Evolutionary conservation across 192 early-diverging fungal species (phyloP), one percentile per base, ranked within the genome.

Genomic region (Haplosporangium gracile): DNA sequence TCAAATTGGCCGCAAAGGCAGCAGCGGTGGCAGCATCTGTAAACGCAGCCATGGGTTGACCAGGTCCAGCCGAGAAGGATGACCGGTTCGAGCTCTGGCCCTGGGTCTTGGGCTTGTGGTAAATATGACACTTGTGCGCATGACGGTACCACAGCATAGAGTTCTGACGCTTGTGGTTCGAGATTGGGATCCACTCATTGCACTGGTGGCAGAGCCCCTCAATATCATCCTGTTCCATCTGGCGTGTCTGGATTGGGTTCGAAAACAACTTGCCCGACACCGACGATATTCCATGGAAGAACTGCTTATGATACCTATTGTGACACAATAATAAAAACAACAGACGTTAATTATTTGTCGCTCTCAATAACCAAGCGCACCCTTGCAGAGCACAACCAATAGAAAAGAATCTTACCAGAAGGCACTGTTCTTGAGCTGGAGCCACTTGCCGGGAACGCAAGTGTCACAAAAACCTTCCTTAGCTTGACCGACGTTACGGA

Each of bases 161-260:
- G 77, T 94, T 96, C 68, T 94, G 91, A 55, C 94, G 91, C 88
- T 96, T 97, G 42, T 91, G 88, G 68, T 94, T 94, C 75, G 93
- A 93, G 53, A 97, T 90, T 4, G 95, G 93, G 68, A 96, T 91
- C 96, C 96, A 97, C 77, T 96, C 91, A 45, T 91, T 90, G 82
- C 96, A 97, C 83, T 96, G 95, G 83, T 96, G 95, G 77, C 96
- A 97, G 2, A 95, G 81, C 15, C 96, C 96, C 89, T 96, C 96
- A 40, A 94, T 91, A 53, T 92, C 88, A 60, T 95, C 94, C 38
- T 92, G 90, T 51, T 94, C 90, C 72, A 92, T 93, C 75, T 91
- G 92, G 24, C 96, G 92, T 22, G 92, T 93, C 74, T 96, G 90
- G 49, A 96, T n/a, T 7, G 96, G 96, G 24, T 92, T 88, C 10